Base-by-base conservation (phyloP, 1,284 basidiomycete species). In the Ceratobasidium sp. region DNA sequence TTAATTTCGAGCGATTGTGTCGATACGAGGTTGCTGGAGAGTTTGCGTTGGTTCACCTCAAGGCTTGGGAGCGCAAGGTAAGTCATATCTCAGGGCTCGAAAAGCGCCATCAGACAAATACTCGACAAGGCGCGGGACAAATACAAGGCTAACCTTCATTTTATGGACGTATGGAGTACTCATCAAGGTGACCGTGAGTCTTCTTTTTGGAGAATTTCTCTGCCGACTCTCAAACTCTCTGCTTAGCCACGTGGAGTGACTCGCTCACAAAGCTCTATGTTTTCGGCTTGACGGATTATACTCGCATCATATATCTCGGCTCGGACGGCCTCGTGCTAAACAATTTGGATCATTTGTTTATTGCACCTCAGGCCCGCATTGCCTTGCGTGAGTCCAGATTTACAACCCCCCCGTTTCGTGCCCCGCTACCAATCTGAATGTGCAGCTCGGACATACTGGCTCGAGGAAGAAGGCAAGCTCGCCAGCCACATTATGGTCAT, bases 401-500 rank as follows among this genome's bases (percentile, higher is more conserved):
- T 54, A 12, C 34, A 2, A 7, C 52, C 3, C 5, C 4, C 15
- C 31, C 4, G 10, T 29, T 29, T 31, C 10, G 31, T 15, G 31
- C 27, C 4, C n/a, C 7, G 31, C 13, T 34, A 13, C 10, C n/a
- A n/a, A n/a, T n/a, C n/a, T n/a, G n/a, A n/a, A n/a, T 34, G 17
- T 20, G 17, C n/a, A 54, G 52, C 52, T 3, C 13, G 52, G 32
- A 31, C 52, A 17, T 54, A 54, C 52, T 54, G 52, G 52, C 25
- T 54, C 3, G 45, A 47, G 6, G 31, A 20, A 7, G 6, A 5
- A 8, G 29, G 29, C 3, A 54, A 54, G 17, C 52, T 54, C 34
- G 52, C 52, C 2, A 54, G 52, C n/a, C 52, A 54, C n/a, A 54
- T 54, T 3, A 54, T 54, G 52, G 52, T 54, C 7, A 54, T 54